Evolutionary conservation across 371 early-diverging fungal genomes (phyloP).

Genomic region (Mortierella sp.): DNA sequence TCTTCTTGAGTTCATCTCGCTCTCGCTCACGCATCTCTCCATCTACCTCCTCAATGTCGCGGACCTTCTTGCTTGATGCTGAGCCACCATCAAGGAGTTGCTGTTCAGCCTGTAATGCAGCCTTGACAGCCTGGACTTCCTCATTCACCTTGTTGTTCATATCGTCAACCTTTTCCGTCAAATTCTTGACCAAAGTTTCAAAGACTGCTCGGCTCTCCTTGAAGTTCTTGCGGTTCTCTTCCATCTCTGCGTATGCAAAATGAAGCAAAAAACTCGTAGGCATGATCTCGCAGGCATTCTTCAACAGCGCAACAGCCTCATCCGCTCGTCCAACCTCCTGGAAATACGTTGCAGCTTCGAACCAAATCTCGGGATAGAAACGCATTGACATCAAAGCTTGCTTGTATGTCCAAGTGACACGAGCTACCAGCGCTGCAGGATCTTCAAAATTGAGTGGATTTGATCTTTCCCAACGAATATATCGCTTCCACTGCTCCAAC

Average conservation of each 20-base stretch:
- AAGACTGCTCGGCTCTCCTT: constrained; percentile 77
- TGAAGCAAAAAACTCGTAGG: constrained; percentile 86
- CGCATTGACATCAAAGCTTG: constrained; percentile 87
- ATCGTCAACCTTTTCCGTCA: constrained; percentile 68
- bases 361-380: constrained; percentile 94
- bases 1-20: constrained; percentile 72
- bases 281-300: constrained; percentile 78
- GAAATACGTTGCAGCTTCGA: constrained; percentile 82
- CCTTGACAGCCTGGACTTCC: constrained; percentile 58
- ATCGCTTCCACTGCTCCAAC: constrained; percentile 85
- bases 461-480: constrained; percentile 91
- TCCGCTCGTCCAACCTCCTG: constrained; percentile 74
- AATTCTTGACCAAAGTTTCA: constrained; percentile 73
- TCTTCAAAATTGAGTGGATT: constrained; percentile 90
- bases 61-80: constrained; percentile 62
- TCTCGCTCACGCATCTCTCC: constrained; percentile 85
- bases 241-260: constrained; percentile 88
- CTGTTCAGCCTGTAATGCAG: constrained; percentile 47
- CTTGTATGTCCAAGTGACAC: constrained; percentile 89
- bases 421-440: constrained; percentile 64
- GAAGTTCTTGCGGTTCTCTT: constrained; percentile 82
- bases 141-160: constrained; percentile 61
- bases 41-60: constrained; percentile 75
- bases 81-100: constrained; percentile 63
- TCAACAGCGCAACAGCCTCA: constrained; percentile 81